These are phyloP conservation scores for Petunia hybrid DNA, from an alignment of 305 asterid genomes.

Conservation along the genomic window DNA sequence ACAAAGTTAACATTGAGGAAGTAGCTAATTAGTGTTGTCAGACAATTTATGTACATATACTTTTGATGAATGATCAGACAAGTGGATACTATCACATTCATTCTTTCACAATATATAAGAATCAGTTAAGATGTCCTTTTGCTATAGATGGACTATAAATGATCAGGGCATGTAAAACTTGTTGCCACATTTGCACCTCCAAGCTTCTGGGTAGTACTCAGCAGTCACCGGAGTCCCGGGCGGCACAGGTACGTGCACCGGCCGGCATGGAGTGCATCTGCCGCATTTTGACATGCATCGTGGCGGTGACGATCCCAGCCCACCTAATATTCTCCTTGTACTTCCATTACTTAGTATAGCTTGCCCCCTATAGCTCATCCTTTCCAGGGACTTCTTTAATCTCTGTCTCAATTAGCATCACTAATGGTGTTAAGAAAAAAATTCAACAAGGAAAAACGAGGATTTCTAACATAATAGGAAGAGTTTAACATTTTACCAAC, in stretches of 20 bases:
- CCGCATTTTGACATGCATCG: constrained; percentile 68
- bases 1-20: background rate
- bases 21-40: background rate
- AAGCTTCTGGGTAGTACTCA: constrained; percentile 87
- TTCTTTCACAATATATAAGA: constrained; percentile 1
- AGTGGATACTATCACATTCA: background rate
- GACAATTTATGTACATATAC: constrained; percentile 3
- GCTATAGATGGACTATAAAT: background rate
- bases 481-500: background rate
- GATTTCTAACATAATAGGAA: background rate
- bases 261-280: constrained; percentile 64
- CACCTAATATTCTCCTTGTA: constrained; percentile 54
- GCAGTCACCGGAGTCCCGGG: constrained; percentile 67
- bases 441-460: background rate
- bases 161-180: constrained; percentile 71
- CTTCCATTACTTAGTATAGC: background rate
- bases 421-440: background rate
- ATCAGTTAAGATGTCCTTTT: constrained; percentile 5
- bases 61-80: background rate
- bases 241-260: constrained; percentile 74
- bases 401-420: constrained; percentile 34
- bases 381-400: constrained; percentile 7
- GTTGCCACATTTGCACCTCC: constrained; percentile 88
- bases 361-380: background rate
- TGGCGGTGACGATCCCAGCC: constrained; percentile 74